Evolutionary conservation across 2,329 filamentous ascomycete genomes (phyloP).

Genomic region (Pseudopyrenochaeta lycopersici): DNA sequence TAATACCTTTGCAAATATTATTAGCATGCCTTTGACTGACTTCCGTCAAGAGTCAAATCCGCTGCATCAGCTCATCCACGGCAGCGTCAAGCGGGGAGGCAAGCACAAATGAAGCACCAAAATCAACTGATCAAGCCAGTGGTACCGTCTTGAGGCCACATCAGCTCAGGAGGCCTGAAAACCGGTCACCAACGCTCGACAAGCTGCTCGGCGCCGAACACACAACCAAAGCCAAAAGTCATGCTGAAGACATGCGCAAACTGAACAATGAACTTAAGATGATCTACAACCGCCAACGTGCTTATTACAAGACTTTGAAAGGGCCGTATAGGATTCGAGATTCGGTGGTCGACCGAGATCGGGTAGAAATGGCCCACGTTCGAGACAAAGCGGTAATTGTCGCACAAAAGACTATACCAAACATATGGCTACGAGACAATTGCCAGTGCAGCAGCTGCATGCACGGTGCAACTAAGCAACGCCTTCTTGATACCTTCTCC

Average conservation of each 20-base stretch:
- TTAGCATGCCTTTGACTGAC: not conserved
- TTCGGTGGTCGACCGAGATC: not conserved
- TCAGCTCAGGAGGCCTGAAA: not conserved
- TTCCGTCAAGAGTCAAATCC: not conserved
- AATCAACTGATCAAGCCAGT: not conserved
- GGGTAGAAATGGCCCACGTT: not conserved
- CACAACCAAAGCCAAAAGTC: not conserved
- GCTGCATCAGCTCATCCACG: not conserved
- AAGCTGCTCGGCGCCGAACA: not conserved
- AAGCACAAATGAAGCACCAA: not conserved
- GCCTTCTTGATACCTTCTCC: slow-evolving; percentile 73
- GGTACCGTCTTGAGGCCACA: not conserved
- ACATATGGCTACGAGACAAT: slow-evolving; percentile 66
- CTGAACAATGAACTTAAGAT: not conserved
- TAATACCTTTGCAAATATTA: not conserved
- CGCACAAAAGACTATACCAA: slow-evolving; percentile 13
- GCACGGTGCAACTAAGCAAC: slow-evolving; percentile 75
- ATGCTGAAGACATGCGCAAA: not conserved
- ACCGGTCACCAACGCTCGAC: not conserved
- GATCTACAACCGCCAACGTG: slow-evolving; percentile 1
- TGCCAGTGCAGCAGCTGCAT: slow-evolving; percentile 74
- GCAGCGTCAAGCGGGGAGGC: not conserved
- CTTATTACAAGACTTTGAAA: not conserved
- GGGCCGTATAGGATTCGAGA: slow-evolving; percentile 4
- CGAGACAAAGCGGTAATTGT: slow-evolving; percentile 11